Percentiles rank a stretch among this genome's conserved stretches.
Conservation (phyloP, 768 basidiomycete genomes). For the Leucosporidium yakuticum region DNA sequence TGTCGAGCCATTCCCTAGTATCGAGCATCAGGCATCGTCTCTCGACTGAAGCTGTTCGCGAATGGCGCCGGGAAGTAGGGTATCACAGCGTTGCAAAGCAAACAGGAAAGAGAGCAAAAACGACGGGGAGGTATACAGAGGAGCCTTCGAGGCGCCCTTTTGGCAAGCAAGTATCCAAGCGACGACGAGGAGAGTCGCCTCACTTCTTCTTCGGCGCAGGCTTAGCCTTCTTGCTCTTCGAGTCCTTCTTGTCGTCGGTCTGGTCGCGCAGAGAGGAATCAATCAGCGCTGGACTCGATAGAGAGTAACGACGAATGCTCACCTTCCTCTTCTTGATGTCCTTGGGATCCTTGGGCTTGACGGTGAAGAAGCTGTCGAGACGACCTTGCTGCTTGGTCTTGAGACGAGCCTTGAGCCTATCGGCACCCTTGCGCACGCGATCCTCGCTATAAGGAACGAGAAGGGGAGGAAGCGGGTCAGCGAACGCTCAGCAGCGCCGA, state of each 20-base stretch:
- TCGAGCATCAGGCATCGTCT: no score
- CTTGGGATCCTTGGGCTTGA: slow-evolving; percentile 32
- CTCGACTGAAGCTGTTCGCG: slow-evolving; percentile 54
- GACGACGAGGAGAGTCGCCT: neutral
- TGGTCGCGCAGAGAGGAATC: neutral
- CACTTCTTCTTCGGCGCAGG: slow-evolving; percentile 2
- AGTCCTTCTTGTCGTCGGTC: slow-evolving; percentile 33
- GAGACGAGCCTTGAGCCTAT: slow-evolving; percentile 80
- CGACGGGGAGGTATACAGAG: no score
- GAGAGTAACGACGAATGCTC: neutral
- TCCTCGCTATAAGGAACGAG: slow-evolving; percentile 63
- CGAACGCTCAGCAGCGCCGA: no score
- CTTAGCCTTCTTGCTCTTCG: slow-evolving; percentile 20
- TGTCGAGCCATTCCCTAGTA: no score
- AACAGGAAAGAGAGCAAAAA: no score
- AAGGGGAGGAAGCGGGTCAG: neutral
- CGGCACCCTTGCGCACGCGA: slow-evolving; percentile 87
- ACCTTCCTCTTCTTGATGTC: slow-evolving; percentile 30
- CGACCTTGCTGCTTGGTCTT: slow-evolving; percentile 92
- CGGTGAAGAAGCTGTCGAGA: slow-evolving; percentile 82
- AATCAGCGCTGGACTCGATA: no score
- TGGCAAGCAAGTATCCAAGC: no score
- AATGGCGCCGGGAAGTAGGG: no score
- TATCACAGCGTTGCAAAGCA: no score
- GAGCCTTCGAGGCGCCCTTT: no score